A percentile compares a stretch with the other conserved stretches of the same genome.
Conservation (phyloP, 306 rosid species). For the Lathyrus tuberosus region DNA sequence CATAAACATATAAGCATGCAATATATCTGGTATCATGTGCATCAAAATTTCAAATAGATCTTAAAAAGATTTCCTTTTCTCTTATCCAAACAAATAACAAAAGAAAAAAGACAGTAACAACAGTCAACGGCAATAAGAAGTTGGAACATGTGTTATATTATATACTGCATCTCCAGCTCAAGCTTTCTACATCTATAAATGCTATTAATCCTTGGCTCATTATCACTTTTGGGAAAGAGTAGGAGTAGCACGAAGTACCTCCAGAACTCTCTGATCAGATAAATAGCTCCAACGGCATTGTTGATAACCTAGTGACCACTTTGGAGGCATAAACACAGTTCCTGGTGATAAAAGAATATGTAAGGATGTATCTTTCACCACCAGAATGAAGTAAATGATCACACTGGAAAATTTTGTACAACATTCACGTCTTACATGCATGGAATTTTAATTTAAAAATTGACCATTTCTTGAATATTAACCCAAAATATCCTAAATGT, state of each 20-base stretch:
- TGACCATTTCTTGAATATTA: no score
- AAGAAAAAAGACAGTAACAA: not conserved
- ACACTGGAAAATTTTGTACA: conserved; percentile 2
- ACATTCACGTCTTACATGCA: not conserved
- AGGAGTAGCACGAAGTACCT: conserved; percentile 53
- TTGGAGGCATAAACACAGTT: conserved; percentile 86
- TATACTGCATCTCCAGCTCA: conserved; percentile 31
- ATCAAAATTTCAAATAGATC: conserved; percentile 23
- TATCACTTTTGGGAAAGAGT: not conserved
- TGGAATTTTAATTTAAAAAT: no score
- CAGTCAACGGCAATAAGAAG: not conserved
- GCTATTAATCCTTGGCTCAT: conserved; percentile 27
- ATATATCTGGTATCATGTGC: not conserved
- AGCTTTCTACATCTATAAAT: conserved; percentile 16
- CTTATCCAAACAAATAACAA: not conserved
- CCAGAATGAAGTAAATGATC: conserved; percentile 23
- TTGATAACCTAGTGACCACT: conserved; percentile 94
- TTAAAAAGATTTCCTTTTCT: conserved; percentile 5
- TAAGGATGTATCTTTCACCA: conserved; percentile 27
- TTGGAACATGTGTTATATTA: conserved; percentile 30
- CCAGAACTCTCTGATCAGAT: conserved; percentile 74
- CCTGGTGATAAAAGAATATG: conserved; percentile 50
- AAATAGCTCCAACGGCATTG: conserved; percentile 90
- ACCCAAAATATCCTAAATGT: no score
- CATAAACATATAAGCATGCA: not conserved